Conservation (phyloP, 306 rosid species). For the Erythrophleum fordii region DNA sequence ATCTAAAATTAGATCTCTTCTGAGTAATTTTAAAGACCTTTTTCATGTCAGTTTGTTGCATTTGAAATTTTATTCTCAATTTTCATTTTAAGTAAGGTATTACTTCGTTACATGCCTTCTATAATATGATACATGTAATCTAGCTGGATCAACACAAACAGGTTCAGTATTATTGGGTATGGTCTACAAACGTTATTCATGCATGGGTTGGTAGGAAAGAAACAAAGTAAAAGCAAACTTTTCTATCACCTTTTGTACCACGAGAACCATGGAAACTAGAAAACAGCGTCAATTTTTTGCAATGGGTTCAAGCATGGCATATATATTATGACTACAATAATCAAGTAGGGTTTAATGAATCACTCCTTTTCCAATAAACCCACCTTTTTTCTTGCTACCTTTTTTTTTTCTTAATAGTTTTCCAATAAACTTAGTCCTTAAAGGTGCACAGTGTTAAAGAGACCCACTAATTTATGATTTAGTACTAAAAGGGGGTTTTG, state of each 20-base stretch:
- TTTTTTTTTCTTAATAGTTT: too few relatives aligned
- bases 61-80: too few relatives aligned
- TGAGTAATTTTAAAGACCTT: too few relatives aligned
- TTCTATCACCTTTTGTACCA: not conserved
- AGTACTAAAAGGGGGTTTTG: constrained; percentile 4
- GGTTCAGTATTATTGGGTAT: too few relatives aligned
- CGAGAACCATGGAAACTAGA: not conserved
- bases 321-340: too few relatives aligned
- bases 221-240: not conserved
- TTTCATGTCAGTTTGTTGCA: too few relatives aligned
- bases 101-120: not conserved
- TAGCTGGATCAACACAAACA: not conserved
- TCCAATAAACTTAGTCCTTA: constrained; percentile 15
- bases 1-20: too few relatives aligned
- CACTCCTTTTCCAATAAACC: constrained; percentile 28
- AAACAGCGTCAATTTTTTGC: too few relatives aligned
- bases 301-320: too few relatives aligned
- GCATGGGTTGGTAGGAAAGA: not conserved
- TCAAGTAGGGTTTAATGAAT: too few relatives aligned
- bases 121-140: not conserved
- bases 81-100: too few relatives aligned
- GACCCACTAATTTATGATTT: constrained; percentile 40
- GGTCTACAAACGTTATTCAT: not conserved
- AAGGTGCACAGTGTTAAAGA: constrained; percentile 21
- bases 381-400: too few relatives aligned